These are phyloP conservation scores for Ailanthus altissimus DNA, from an alignment of 345 rosid species.

Conservation along the genomic window DNA sequence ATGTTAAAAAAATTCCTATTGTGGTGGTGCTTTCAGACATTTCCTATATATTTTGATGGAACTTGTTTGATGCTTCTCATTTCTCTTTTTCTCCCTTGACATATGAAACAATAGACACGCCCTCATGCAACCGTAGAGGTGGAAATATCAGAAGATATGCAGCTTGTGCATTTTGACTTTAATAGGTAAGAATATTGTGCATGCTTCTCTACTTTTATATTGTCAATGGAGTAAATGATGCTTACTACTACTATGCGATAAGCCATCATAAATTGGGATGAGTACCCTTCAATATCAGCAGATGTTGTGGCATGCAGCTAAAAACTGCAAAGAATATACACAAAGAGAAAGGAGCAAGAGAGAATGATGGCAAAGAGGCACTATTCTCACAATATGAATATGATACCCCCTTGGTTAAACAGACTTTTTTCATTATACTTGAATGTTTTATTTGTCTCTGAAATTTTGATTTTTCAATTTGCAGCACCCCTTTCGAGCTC, in stretches of 20 bases:
- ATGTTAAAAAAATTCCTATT: background rate
- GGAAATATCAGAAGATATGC: conserved; percentile 99
- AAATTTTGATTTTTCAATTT: conserved; percentile 17
- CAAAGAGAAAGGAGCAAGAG: background rate
- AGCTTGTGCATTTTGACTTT: conserved; percentile 97
- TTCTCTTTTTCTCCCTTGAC: conserved; percentile 11
- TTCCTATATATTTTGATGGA: background rate
- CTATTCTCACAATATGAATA: background rate
- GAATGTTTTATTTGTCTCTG: background rate
- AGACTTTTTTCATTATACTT: background rate
- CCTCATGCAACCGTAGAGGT: conserved; percentile 99
- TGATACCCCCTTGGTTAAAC: background rate
- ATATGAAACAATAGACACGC: conserved; percentile 60
- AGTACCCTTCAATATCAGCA: too few species aligned
- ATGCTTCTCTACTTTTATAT: background rate
- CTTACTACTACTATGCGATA: background rate
- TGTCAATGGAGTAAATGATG: background rate
- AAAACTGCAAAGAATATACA: background rate
- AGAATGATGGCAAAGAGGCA: background rate
- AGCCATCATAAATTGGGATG: background rate
- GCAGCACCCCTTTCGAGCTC: conserved; percentile 99
- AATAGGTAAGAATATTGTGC: conserved; percentile 58
- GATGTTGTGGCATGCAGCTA: background rate
- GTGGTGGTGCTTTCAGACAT: background rate
- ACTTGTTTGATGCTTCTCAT: conserved; percentile 20